Evolutionary conservation across 805 yeast genomes (phyloP).

Genomic region (Kazachstania bromeliacearum): DNA sequence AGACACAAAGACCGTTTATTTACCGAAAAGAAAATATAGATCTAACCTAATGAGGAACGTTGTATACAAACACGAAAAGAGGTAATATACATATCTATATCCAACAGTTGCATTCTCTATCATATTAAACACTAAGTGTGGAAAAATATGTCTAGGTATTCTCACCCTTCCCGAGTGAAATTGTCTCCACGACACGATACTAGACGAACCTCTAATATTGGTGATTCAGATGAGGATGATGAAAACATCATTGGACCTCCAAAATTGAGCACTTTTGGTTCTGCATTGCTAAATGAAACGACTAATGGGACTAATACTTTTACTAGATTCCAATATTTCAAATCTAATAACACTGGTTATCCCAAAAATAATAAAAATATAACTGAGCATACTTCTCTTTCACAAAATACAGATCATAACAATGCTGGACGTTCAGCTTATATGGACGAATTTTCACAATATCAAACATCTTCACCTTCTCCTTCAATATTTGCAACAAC

Average conservation of each 20-base stretch:
- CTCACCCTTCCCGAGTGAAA: slow-evolving; percentile 6
- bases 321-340: slow-evolving; percentile 4
- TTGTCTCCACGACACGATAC: neutral
- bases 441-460: too few species aligned
- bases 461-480: neutral
- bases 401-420: too few species aligned
- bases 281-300: slow-evolving; percentile 19
- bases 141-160: slow-evolving; percentile 10
- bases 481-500: slow-evolving; percentile 6
- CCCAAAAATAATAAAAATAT: too few species aligned
- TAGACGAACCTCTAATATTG: neutral
- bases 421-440: too few species aligned
- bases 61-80: too few species aligned
- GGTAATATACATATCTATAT: neutral
- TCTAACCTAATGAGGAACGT: too few species aligned
- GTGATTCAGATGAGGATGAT: slow-evolving; percentile 18
- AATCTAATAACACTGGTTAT: too few species aligned
- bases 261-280: slow-evolving; percentile 25
- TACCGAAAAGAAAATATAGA: too few species aligned
- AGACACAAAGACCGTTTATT: too few species aligned
- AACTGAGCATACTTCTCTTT: too few species aligned
- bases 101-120: neutral
- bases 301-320: slow-evolving; percentile 1
- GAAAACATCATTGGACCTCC: slow-evolving; percentile 24
- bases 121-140: neutral